Base-by-base conservation (phyloP, 2,329 filamentous ascomycete species). In the Hypocrella siamensis region DNA sequence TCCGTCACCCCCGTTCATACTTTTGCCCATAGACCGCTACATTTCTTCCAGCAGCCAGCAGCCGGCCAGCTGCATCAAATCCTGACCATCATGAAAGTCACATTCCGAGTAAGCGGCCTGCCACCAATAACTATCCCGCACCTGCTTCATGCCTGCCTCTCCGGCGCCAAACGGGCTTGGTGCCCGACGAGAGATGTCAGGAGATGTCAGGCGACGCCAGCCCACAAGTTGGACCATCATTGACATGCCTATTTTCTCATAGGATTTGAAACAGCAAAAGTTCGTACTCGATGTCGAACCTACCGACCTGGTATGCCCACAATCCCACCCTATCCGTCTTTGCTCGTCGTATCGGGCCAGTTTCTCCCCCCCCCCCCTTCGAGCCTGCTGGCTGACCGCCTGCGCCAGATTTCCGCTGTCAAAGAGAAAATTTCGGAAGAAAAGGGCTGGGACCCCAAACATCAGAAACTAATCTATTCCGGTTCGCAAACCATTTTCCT, bases 241-340 rank as follows among this genome's bases (percentile, higher is more conserved):
- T n/a, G n/a, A n/a, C n/a, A n/a, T n/a, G n/a, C n/a, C n/a, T n/a
- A n/a, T n/a, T n/a, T n/a, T n/a, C n/a, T n/a, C n/a, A 17, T 28
- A 94, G 86, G 90, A 98, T 65, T 71, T 98, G 51, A 96, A 94
- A 69, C 90, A 96, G 61, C 82, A 94, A 58, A 94, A 94, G 67
- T 98, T 98, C 63, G 76, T 78, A 51, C 80, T 98, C 65, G 88
- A 96, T 46, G 83, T 85, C 51, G 86, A 96, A 58, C 83, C 86
- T 41, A 77, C 80, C 42, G 86, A 94, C 54, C 81, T 83, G 56
- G 86, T 94, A 77, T 49, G 79, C 56, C 48, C 44, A 17, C 7
- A 22, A 22, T n/a, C n/a, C n/a, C n/a, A n/a, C n/a, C n/a, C n/a
- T n/a, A n/a, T n/a, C n/a, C n/a, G n/a, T n/a, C n/a, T n/a, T n/a